A percentile compares a stretch with the other conserved stretches of the same genome.
These are phyloP conservation scores for Pleurotus eryngii DNA, from an alignment of 768 basidiomycete genomes.

Conservation along the genomic window DNA sequence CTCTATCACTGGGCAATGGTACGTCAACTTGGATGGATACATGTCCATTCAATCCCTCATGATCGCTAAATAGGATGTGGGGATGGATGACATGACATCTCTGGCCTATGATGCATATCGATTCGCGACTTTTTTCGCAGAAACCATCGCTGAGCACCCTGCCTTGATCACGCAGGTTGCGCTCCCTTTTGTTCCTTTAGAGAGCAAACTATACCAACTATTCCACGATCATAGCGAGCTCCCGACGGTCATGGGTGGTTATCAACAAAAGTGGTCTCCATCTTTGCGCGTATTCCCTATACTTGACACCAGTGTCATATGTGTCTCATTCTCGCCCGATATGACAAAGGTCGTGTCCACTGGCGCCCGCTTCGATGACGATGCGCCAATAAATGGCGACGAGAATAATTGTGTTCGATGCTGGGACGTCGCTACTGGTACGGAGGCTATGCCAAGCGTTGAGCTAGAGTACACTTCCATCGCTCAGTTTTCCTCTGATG, in stretches of 20 bases:
- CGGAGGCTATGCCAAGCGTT: conserved; percentile 1
- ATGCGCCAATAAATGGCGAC: not conserved
- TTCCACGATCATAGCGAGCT: not conserved
- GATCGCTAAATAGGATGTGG: not conserved
- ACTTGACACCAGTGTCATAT: conserved; percentile 7
- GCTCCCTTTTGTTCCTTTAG: conserved; percentile 5
- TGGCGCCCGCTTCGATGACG: not conserved
- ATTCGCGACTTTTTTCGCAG: conserved; percentile 3
- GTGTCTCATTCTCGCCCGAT: conserved; percentile 6
- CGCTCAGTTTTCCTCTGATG: not conserved
- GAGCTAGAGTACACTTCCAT: conserved; percentile 1
- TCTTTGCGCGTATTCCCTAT: conserved; percentile 1
- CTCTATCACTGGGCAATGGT: conserved; percentile 3
- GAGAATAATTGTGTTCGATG: conserved; percentile 3
- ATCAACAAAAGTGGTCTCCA: conserved; percentile 1
- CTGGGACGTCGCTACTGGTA: conserved; percentile 8
- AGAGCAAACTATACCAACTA: not conserved
- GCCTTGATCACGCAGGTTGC: conserved; percentile 5
- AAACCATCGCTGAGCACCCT: conserved; percentile 5
- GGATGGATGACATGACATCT: not conserved
- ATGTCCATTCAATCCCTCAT: not conserved
- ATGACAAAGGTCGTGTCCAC: conserved; percentile 3
- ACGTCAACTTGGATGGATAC: not conserved
- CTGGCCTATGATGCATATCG: conserved; percentile 6
- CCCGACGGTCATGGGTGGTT: not conserved